Conservation (phyloP, 169 alveolate species). For the Miamiensis avidus region DNA sequence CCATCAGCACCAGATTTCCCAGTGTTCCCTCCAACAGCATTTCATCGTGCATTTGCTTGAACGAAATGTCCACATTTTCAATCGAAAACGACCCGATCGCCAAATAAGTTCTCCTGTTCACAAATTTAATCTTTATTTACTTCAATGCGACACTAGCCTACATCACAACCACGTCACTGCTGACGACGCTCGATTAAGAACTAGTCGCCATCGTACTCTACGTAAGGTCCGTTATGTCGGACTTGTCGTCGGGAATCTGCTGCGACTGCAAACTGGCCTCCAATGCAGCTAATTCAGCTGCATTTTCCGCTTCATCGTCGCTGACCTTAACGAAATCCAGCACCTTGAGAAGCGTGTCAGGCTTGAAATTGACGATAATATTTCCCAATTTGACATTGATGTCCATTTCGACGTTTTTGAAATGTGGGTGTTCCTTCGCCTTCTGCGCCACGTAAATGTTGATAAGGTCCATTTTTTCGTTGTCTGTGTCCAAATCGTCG, state of each 20-base stretch:
- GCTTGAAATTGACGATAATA: conserved; percentile 14
- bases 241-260: neutral
- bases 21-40: conserved; percentile 38
- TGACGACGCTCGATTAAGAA: too few species aligned
- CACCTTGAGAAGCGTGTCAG: conserved; percentile 21
- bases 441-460: neutral
- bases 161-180: neutral
- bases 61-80: conserved; percentile 25
- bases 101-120: conserved; percentile 38
- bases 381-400: neutral
- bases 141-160: neutral
- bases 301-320: neutral
- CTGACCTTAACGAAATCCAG: conserved; percentile 8
- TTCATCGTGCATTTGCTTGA: conserved; percentile 37
- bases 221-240: neutral
- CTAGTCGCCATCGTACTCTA: too few species aligned
- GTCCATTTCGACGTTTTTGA: conserved; percentile 12
- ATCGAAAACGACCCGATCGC: conserved; percentile 30
- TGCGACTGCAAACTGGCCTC: too few species aligned
- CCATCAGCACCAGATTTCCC: conserved; percentile 41
- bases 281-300: too few species aligned
- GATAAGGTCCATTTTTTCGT: neutral
- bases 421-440: conserved; percentile 21
- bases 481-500: neutral
- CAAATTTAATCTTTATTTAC: conserved; percentile 27